phyloP scores from a whole-genome alignment of 1,284 basidiomycete genomes.

The Pascua sp. region DNA sequence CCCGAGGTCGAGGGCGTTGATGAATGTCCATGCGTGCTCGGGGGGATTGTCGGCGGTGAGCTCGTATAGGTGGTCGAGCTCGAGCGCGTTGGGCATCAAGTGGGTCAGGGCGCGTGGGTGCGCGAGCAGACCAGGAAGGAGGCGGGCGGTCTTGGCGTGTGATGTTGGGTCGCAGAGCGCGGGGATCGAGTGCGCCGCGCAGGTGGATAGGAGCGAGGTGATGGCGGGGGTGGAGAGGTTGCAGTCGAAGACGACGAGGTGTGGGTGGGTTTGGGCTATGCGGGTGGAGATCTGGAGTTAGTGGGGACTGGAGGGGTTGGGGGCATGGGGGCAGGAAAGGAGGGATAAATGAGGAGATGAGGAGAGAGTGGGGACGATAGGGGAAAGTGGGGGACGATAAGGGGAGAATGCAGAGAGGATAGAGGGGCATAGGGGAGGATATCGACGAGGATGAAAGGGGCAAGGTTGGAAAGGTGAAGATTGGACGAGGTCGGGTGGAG shows the following conservation, averaged over 20 bases:
- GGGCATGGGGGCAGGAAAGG: background rate
- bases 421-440: too few relatives aligned
- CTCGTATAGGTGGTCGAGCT: constrained; percentile 64
- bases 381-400: too few relatives aligned
- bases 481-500: too few relatives aligned
- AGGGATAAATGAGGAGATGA: background rate
- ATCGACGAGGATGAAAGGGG: too few relatives aligned
- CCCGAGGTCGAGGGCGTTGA: constrained; percentile 63
- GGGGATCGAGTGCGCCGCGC: constrained; percentile 23
- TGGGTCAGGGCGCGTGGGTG: constrained; percentile 56
- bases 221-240: constrained; percentile 66
- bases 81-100: constrained; percentile 73
- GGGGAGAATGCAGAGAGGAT: too few relatives aligned
- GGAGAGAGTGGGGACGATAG: background rate
- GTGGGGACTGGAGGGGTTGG: constrained; percentile 1
- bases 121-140: constrained; percentile 63
- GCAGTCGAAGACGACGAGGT: constrained; percentile 73
- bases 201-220: constrained; percentile 52
- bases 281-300: constrained; percentile 23
- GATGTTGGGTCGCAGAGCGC: constrained; percentile 75
- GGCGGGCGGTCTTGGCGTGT: constrained; percentile 65
- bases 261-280: constrained; percentile 55
- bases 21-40: constrained; percentile 30
- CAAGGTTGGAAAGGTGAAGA: too few relatives aligned
- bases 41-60: constrained; percentile 4